A percentile compares a stretch with the other conserved stretches of the same genome.
Evolutionary conservation across 2,329 filamentous ascomycete species (phyloP).

Genomic region (Dactylonectria macrodidyma): DNA sequence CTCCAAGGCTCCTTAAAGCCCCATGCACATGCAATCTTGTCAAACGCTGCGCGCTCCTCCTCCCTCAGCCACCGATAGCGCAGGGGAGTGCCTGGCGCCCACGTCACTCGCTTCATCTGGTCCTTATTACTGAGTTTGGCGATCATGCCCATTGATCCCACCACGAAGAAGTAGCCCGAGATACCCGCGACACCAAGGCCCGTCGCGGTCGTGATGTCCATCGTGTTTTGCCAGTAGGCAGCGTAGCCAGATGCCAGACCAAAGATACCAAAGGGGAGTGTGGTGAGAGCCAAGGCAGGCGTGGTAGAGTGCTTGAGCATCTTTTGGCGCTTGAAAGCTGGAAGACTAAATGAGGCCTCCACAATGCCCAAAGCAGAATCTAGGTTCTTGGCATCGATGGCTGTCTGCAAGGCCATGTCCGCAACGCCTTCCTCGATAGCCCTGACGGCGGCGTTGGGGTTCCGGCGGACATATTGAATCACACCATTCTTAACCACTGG

Average conservation of each 20-base stretch:
- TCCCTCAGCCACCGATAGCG: conserved; percentile 89
- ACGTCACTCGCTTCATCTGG: conserved; percentile 94
- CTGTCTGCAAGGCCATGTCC: conserved; percentile 81
- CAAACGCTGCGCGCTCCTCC: conserved; percentile 89
- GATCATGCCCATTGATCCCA: conserved; percentile 85
- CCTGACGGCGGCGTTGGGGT: conserved; percentile 77
- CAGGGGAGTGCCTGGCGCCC: conserved; percentile 86
- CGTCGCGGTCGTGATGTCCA: conserved; percentile 83
- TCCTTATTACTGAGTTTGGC: conserved; percentile 91
- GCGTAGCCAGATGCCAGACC: conserved; percentile 71
- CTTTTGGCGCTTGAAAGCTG: conserved; percentile 78
- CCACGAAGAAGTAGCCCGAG: conserved; percentile 86
- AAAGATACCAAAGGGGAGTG: conserved; percentile 79
- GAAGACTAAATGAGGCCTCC: conserved; percentile 76
- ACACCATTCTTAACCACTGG: conserved; percentile 73
- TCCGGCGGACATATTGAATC: conserved; percentile 72
- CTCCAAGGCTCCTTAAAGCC: conserved; percentile 87
- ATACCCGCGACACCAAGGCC: conserved; percentile 85
- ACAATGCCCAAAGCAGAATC: conserved; percentile 83
- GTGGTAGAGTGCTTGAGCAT: conserved; percentile 74
- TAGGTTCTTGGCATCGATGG: conserved; percentile 85
- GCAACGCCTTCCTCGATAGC: conserved; percentile 82
- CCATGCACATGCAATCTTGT: conserved; percentile 90
- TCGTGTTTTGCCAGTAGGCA: conserved; percentile 71
- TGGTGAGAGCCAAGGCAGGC: conserved; percentile 69